These are phyloP conservation scores for Populus davidiana DNA, from an alignment of 345 rosid genomes.

Conservation along the genomic window DNA sequence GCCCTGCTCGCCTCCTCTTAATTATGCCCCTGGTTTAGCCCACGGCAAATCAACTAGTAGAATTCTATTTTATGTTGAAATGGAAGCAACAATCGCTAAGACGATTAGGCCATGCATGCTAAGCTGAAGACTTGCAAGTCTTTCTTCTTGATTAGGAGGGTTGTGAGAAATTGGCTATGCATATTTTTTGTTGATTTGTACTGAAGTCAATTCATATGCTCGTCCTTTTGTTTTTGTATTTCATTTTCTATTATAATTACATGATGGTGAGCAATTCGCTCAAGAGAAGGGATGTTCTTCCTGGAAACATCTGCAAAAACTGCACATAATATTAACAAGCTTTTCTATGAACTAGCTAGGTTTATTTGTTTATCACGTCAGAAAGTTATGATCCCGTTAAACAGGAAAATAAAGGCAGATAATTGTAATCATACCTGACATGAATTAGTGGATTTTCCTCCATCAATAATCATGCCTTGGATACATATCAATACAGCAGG, in stretches of 20 bases:
- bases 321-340: conserved; percentile 35
- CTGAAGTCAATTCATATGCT: neutral
- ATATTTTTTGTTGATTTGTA: neutral
- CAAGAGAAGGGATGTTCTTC: conserved; percentile 47
- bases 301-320: conserved; percentile 47
- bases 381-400: neutral
- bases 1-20: too few species aligned
- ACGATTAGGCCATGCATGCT: neutral
- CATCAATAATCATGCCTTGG: neutral
- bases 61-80: neutral
- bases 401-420: neutral
- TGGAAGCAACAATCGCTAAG: too few species aligned
- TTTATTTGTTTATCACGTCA: neutral
- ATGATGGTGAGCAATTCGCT: conserved; percentile 37
- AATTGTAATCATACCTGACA: neutral
- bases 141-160: neutral
- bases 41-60: neutral
- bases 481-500: neutral
- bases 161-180: neutral
- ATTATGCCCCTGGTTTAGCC: too few species aligned
- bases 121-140: neutral
- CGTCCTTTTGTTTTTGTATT: neutral
- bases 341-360: conserved; percentile 42
- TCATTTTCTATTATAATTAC: neutral
- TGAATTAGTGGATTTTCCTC: neutral